These are phyloP conservation scores for Rhodosporidiobolus odoratus DNA, from an alignment of 768 basidiomycete species.

Conservation along the genomic window DNA sequence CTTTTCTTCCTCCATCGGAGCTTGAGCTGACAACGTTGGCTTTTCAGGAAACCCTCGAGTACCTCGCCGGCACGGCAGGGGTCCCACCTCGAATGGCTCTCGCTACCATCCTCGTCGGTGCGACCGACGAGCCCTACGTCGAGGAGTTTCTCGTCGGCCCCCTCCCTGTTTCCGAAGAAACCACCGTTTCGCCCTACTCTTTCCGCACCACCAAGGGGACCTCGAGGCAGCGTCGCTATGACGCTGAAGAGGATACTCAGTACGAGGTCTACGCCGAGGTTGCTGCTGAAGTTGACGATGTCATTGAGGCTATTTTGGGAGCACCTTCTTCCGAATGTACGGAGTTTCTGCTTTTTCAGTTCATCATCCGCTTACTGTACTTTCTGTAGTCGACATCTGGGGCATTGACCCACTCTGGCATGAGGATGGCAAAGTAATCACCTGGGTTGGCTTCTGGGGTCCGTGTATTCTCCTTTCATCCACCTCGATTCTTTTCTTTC, in stretches of 20 bases:
- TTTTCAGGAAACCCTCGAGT: conserved; percentile 25
- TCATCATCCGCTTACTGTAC: neutral
- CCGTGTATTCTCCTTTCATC: too few species aligned
- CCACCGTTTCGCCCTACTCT: conserved; percentile 18
- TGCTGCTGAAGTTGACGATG: neutral
- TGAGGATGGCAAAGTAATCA: conserved; percentile 39
- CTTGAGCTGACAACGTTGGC: neutral
- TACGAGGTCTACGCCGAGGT: conserved; percentile 36
- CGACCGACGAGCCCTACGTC: conserved; percentile 33
- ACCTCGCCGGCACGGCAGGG: conserved; percentile 17
- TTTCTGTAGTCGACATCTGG: conserved; percentile 7
- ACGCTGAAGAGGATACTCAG: neutral
- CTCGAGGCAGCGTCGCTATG: neutral
- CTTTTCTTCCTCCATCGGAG: neutral
- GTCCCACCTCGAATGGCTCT: conserved; percentile 32
- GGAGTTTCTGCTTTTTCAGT: neutral
- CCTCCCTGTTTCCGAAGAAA: conserved; percentile 29
- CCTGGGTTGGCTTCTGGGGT: conserved; percentile 40
- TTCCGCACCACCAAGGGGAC: conserved; percentile 35
- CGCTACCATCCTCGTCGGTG: conserved; percentile 19
- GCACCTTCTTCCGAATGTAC: neutral
- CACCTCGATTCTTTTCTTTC: conserved; percentile 2
- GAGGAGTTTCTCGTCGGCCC: conserved; percentile 41
- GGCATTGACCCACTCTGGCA: conserved; percentile 44
- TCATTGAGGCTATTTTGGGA: neutral